phyloP scores from a whole-genome alignment of 306 rosid species.

The Trichosanthes cucumerina region DNA sequence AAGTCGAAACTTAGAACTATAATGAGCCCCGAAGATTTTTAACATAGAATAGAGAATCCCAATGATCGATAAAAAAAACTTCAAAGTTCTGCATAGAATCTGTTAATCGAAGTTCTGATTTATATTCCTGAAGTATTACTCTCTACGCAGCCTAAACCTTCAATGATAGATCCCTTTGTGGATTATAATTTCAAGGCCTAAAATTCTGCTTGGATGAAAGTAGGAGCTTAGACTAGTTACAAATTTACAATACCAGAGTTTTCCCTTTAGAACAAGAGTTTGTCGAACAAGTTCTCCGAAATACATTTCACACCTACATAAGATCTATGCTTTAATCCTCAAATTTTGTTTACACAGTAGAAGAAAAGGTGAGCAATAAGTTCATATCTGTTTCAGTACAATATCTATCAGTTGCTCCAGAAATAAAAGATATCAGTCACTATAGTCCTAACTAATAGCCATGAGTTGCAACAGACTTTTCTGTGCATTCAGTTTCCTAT shows the following conservation, averaged over 20 bases:
- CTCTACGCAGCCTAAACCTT: neutral
- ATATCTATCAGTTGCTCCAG: neutral
- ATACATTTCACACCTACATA: neutral
- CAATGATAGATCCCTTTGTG: neutral
- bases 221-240: neutral
- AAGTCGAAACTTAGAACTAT: neutral
- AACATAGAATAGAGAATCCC: neutral
- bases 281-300: too few relatives aligned
- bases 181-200: neutral
- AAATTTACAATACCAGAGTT: neutral
- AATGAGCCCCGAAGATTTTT: neutral
- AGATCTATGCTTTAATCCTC: neutral
- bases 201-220: neutral
- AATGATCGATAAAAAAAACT: neutral
- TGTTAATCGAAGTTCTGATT: neutral
- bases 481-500: neutral
- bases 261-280: neutral
- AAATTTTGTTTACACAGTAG: neutral
- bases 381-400: neutral
- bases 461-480: neutral
- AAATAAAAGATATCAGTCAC: neutral
- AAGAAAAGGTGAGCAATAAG: neutral
- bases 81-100: neutral
- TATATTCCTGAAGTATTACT: neutral
- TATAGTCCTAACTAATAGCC: neutral